Evolutionary conservation across 2,329 filamentous ascomycete genomes (phyloP), one percentile per base, ranked within the genome.

Genomic region (Arthrobotrys entomopaga): DNA sequence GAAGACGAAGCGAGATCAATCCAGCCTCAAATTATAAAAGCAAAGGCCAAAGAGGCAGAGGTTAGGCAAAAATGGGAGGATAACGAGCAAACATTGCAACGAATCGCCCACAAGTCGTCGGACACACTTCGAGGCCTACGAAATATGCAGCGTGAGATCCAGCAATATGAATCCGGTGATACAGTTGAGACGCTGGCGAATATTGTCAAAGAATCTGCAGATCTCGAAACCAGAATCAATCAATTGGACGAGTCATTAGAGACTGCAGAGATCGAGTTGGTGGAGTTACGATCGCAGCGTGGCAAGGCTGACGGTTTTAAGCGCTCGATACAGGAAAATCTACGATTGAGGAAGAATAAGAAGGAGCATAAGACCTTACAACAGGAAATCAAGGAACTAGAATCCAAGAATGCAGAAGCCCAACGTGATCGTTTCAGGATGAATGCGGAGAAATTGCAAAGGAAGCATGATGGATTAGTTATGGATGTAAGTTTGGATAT

Each of bases 271-370:
- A 6, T 24, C 1, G 42, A 67, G 10, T 38, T 74, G n/a, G 63
- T 74, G 8, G 70, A 63, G 22, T 29, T 74, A 24, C 34, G 70
- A 2, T 64, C 70, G 29, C 70, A 74, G 43, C 34, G 53, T 16
- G 70, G 63, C 78, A 92, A 93, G 79, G 91, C 91, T 66, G 91
- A 93, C 76, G 88, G 89, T 70, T 93, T 89, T 65, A 94, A 93
- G 82, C 90, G 91, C 78, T 93, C 91, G 76, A 97, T 99, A 78
- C 85, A 85, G 20, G 93, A 98, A 80, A 99, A 99, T 79, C 83
- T 98, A 59, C 89, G 89, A 76, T 97, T 93, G 80, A 91, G 95
- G 69, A 90, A 90, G 80, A 90, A 91, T 74, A 84, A 88, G 65
- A 86, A 88, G 64, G 86, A 89, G 42, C 85, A 97, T 1, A 86